These are phyloP conservation scores for Phytophthora multivora DNA, from an alignment of 352 stramenopile species.

Conservation along the genomic window DNA sequence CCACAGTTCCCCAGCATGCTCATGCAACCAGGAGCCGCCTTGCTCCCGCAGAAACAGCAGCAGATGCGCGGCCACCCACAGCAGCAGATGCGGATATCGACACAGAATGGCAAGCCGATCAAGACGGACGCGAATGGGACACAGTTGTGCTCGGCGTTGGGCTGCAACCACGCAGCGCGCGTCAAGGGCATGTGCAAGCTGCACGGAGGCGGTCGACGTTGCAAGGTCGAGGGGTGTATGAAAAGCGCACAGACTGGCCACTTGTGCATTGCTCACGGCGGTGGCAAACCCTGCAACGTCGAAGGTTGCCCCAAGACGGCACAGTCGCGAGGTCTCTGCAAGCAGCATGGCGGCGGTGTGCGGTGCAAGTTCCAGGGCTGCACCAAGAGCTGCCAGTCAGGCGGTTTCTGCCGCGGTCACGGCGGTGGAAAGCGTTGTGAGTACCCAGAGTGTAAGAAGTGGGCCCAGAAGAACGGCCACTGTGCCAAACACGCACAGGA, in stretches of 20 bases:
- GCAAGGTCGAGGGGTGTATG: slow-evolving; percentile 90
- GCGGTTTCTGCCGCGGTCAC: slow-evolving; percentile 83
- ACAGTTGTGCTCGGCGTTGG: slow-evolving; percentile 78
- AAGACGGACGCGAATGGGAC: slow-evolving; percentile 51
- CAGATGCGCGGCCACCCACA: slow-evolving; percentile 35
- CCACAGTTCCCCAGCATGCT: slow-evolving; percentile 65
- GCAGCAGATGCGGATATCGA: slow-evolving; percentile 46
- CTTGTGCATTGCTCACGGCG: slow-evolving; percentile 85
- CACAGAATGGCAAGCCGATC: slow-evolving; percentile 62
- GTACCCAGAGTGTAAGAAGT: slow-evolving; percentile 86
- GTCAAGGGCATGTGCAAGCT: slow-evolving; percentile 90
- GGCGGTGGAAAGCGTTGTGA: slow-evolving; percentile 86
- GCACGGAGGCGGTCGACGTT: slow-evolving; percentile 76
- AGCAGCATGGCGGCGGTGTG: slow-evolving; percentile 84
- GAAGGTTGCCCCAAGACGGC: slow-evolving; percentile 87
- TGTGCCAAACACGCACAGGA: slow-evolving; percentile 89
- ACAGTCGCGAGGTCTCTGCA: slow-evolving; percentile 84
- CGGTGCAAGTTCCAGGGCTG: slow-evolving; percentile 88
- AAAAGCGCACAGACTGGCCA: slow-evolving; percentile 87
- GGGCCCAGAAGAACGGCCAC: slow-evolving; percentile 87
- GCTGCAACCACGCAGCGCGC: slow-evolving; percentile 78
- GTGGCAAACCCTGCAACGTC: slow-evolving; percentile 84
- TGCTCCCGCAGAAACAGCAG: slow-evolving; percentile 53
- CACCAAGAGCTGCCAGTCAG: slow-evolving; percentile 88
- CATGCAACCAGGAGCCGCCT: slow-evolving; percentile 55